A percentile compares a stretch with the other conserved stretches of the same genome.
phyloP scores from a whole-genome alignment of 331 rosid genomes.

The Rosa hybrid region DNA sequence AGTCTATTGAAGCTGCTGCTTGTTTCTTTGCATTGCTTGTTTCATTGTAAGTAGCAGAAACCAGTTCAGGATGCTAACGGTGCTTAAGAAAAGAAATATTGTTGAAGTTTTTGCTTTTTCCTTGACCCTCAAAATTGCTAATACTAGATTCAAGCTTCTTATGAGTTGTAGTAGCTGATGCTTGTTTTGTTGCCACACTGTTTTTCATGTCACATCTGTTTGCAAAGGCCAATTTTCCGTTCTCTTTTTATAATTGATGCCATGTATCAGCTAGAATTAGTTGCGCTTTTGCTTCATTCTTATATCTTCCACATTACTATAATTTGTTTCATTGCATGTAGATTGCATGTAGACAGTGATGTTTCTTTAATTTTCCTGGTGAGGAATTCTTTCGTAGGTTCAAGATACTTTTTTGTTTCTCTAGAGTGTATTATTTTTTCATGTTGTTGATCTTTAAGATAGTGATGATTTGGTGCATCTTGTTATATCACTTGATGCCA shows the following conservation, averaged over 20 bases:
- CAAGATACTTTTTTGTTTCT: not conserved
- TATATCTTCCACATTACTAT: not conserved
- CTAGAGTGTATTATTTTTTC: not conserved
- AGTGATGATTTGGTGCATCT: not conserved
- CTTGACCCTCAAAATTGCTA: not conserved
- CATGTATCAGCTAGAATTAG: not conserved
- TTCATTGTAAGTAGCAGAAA: not conserved
- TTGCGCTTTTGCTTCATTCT: not conserved
- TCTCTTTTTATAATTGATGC: not conserved
- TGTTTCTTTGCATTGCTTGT: not conserved
- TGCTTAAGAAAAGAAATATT: not conserved
- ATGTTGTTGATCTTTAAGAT: not conserved
- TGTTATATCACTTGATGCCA: constrained; percentile 5
- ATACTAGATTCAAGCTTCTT: not conserved
- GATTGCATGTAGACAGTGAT: not conserved
- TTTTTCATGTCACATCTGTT: not conserved
- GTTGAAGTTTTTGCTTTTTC: not conserved
- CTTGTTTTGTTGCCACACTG: not conserved
- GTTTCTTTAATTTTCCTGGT: not conserved
- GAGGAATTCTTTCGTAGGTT: not conserved
- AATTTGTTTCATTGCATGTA: not conserved
- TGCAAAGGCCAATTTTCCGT: not conserved
- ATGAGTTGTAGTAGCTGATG: not conserved
- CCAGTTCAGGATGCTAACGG: not conserved
- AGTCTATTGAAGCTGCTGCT: not conserved